Percentiles rank a stretch among this genome's conserved stretches.
Evolutionary conservation across 139 green algal genomes (phyloP).

Genomic region (Yamagishiella unicocca): DNA sequence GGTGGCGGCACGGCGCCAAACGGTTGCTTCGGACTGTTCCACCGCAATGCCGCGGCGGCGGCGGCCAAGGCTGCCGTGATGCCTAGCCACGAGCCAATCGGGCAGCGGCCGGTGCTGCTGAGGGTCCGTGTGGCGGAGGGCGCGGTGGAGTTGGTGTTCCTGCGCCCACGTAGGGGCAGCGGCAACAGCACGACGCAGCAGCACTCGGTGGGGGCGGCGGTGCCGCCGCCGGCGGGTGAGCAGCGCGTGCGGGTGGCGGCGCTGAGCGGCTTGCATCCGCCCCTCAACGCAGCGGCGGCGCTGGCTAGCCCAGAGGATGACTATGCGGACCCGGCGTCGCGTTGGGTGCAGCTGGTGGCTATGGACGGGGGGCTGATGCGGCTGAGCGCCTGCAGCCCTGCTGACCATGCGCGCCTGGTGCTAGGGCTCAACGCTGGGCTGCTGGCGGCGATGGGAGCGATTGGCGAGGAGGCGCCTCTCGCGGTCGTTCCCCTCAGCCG

Average conservation of each 20-base stretch:
- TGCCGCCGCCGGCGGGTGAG: background rate
- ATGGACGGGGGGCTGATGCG: conserved; percentile 27
- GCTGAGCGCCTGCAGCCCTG: conserved; percentile 24
- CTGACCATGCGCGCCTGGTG: conserved; percentile 27
- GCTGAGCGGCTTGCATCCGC: conserved; percentile 2
- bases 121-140: background rate
- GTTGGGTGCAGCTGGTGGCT: conserved; percentile 38
- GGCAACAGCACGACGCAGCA: background rate
- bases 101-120: conserved; percentile 1
- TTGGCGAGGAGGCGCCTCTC: background rate
- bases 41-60: background rate
- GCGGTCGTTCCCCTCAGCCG: background rate
- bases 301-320: background rate
- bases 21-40: conserved; percentile 23
- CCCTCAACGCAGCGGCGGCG: background rate
- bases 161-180: background rate
- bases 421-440: conserved; percentile 32
- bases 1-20: background rate
- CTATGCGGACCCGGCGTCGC: background rate
- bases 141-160: background rate
- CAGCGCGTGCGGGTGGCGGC: conserved; percentile 26
- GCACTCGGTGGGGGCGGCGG: background rate
- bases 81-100: background rate
- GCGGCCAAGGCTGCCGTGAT: background rate
- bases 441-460: background rate